Evolutionary conservation across 768 basidiomycete genomes (phyloP).

Genomic region (Kwoniella sp.): DNA sequence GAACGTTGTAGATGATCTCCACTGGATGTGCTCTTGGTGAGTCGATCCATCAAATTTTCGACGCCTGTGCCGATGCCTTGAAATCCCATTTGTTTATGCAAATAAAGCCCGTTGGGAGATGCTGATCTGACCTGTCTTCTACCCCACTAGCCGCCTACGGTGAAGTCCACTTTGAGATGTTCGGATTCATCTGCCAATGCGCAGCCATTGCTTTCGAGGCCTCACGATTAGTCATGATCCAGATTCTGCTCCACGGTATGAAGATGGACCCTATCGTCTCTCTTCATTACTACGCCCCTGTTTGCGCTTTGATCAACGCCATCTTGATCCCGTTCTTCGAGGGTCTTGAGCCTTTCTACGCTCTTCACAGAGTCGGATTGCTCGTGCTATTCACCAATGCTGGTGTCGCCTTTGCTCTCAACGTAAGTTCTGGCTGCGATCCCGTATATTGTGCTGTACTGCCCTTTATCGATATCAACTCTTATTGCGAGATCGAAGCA

Average conservation of each 20-base stretch:
- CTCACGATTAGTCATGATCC: conserved; percentile 89
- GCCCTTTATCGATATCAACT: too few relatives aligned
- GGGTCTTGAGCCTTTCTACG: conserved; percentile 84
- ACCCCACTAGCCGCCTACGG: conserved; percentile 75
- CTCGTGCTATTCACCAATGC: conserved; percentile 81
- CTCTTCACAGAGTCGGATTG: conserved; percentile 67
- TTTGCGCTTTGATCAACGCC: conserved; percentile 89
- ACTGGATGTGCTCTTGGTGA: conserved; percentile 62
- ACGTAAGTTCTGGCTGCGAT: conserved; percentile 56
- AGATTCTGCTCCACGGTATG: conserved; percentile 88
- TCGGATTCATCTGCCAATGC: conserved; percentile 87
- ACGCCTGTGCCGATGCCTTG: too few relatives aligned
- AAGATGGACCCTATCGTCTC: conserved; percentile 99
- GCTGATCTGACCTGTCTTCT: neutral
- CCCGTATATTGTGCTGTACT: too few relatives aligned
- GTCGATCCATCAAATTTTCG: too few relatives aligned
- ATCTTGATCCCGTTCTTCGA: conserved; percentile 87
- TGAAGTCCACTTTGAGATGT: conserved; percentile 79
- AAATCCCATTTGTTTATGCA: too few relatives aligned
- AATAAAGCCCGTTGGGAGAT: too few relatives aligned
- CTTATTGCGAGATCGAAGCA: too few relatives aligned
- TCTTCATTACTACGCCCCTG: conserved; percentile 65
- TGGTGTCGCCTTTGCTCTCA: conserved; percentile 80
- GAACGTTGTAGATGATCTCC: conserved; percentile 92
- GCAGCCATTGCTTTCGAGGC: conserved; percentile 89